Conservation (phyloP, 164 flowering plant genomes). For the Magnolia officinalis region DNA sequence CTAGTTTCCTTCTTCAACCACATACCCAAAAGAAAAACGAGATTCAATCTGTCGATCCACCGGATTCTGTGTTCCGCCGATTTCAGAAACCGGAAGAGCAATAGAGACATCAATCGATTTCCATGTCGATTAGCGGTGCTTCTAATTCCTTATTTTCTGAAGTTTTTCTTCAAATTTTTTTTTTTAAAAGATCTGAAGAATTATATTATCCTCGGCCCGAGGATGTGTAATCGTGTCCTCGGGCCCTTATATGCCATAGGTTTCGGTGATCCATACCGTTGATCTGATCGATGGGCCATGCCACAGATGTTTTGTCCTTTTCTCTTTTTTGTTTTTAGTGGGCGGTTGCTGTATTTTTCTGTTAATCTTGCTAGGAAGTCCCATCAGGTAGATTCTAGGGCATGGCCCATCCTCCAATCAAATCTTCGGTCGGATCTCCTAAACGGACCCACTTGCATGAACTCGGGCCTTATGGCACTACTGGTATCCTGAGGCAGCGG, state of each 20-base stretch:
- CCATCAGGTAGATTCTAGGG: too few species aligned
- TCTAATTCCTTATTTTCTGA: background rate
- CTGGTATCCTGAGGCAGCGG: too few species aligned
- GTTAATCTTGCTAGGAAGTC: too few species aligned
- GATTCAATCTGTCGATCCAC: background rate
- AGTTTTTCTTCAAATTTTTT: background rate
- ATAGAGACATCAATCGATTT: background rate
- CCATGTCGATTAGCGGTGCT: background rate
- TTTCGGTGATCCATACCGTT: background rate
- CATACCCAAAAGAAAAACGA: background rate
- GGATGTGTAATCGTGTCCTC: background rate
- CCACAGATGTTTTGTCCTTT: background rate
- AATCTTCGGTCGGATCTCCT: too few species aligned
- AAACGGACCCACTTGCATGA: too few species aligned
- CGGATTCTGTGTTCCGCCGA: background rate
- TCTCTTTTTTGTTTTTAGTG: too few species aligned
- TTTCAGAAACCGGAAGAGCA: background rate
- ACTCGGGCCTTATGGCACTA: too few species aligned
- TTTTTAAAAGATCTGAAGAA: too few species aligned
- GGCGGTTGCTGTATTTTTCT: too few species aligned
- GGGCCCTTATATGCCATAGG: background rate
- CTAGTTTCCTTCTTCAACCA: background rate
- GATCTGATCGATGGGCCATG: background rate
- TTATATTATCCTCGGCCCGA: background rate
- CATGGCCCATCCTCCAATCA: too few species aligned